These are phyloP conservation scores for Volvox africanus DNA, from an alignment of 139 green algal genomes.

Conservation along the genomic window DNA sequence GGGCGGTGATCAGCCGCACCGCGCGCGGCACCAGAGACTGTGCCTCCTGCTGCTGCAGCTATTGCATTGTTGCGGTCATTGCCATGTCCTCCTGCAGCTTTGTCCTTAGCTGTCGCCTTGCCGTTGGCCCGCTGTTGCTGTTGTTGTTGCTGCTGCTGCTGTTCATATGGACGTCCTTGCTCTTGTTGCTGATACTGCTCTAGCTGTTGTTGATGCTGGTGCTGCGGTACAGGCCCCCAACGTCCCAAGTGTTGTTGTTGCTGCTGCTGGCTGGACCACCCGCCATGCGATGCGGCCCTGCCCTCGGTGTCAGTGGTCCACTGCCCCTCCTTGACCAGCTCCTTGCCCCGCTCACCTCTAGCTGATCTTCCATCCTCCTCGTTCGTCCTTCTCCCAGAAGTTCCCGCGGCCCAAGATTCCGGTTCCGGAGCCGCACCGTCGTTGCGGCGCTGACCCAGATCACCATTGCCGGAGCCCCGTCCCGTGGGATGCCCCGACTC, in stretches of 20 bases:
- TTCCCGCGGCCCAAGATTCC: not conserved
- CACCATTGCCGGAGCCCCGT: not conserved
- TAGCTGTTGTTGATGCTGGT: not conserved
- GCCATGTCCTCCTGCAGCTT: not conserved
- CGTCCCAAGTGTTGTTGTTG: not conserved
- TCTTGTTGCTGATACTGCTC: not conserved
- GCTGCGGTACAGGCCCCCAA: not conserved
- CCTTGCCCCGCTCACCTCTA: not conserved
- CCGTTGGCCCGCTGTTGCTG: not conserved
- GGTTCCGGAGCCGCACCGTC: not conserved
- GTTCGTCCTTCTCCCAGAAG: not conserved
- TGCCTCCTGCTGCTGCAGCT: too few relatives aligned
- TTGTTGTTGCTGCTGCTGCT: slow-evolving; percentile 2
- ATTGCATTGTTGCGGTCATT: not conserved
- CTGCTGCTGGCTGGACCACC: not conserved
- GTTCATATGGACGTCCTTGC: not conserved
- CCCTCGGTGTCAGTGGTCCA: not conserved
- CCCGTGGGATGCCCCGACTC: not conserved
- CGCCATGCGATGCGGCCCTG: not conserved
- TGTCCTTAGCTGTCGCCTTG: not conserved
- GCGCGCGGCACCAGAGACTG: too few relatives aligned
- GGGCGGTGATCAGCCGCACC: too few relatives aligned
- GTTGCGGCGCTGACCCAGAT: not conserved
- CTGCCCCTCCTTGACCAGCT: too few relatives aligned
- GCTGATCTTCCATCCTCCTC: not conserved